Conservation (phyloP, 2,329 filamentous ascomycete genomes). For the Paracorniculantispora psalliotae region DNA sequence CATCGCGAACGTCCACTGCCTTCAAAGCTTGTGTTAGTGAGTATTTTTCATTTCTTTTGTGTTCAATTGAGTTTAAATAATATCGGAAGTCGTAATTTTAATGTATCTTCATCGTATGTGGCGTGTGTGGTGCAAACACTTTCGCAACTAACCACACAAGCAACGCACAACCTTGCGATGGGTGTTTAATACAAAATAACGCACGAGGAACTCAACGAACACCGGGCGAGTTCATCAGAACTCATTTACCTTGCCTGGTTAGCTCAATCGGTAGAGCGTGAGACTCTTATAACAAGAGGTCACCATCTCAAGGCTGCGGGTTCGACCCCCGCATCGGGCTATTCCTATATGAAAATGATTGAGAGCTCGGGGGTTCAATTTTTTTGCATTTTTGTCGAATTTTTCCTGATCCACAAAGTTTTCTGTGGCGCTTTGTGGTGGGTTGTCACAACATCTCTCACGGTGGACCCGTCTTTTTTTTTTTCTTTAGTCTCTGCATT, state of each 20-base stretch:
- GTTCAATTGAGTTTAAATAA: too few species aligned
- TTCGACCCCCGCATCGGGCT: slow-evolving; percentile 43
- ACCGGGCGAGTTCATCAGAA: neutral
- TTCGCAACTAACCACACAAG: neutral
- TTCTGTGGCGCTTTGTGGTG: neutral
- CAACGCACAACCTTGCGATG: neutral
- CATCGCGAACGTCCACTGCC: too few species aligned
- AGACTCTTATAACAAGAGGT: slow-evolving; percentile 50
- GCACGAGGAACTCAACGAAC: neutral
- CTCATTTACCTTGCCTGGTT: slow-evolving; percentile 31
- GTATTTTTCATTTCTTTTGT: too few species aligned
- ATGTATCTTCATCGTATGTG: too few species aligned
- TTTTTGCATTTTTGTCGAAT: neutral
- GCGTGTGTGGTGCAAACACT: neutral
- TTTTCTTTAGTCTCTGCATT: too few species aligned
- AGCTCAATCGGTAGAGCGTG: slow-evolving; percentile 70
- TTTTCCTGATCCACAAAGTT: too few species aligned
- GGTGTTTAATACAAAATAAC: neutral
- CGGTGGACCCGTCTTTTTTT: too few species aligned
- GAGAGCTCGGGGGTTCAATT: neutral
- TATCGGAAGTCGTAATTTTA: too few species aligned
- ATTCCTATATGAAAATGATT: slow-evolving; percentile 25
- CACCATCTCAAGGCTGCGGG: slow-evolving; percentile 49
- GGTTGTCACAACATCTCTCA: too few species aligned
- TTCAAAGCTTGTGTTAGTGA: too few species aligned